Base-by-base conservation (phyloP, 257 asterid species). In the Petrea volubilis region DNA sequence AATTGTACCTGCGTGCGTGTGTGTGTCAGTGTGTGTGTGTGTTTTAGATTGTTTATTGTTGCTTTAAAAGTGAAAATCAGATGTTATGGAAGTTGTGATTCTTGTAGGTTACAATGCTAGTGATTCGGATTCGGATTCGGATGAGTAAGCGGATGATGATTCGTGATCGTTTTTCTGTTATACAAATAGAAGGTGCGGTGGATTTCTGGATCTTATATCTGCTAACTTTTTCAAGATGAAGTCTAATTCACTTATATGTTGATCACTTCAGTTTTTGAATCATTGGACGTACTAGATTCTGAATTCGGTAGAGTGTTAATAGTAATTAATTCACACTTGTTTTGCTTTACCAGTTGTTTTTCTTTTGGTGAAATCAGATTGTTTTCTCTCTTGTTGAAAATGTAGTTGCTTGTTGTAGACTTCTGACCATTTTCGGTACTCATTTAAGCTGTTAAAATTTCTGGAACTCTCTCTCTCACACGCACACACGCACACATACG, bases 101-200 rank as follows among this genome's bases (percentile, higher is more conserved):
- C 25, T 60, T 71, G 53, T 77, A 88, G 96, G 96, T 65, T 88
- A 88, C 77, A 88, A 86, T 76, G 89, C 84, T 24, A 88, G 96
- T 76, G n/a, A n/a, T n/a, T n/a, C n/a, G n/a, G 96, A 88, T 77
- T 88, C 96, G 1, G 96, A 88, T 83, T 82, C 96, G 7, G 96
- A 88, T 50, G 87, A 86, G 34, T 24, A 59, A 27, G 74, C 33
- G 13, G n/a, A n/a, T n/a, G 74, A 36, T 57, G 82, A 71, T 11
- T 74, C 83, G 60, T 84, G 86, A 85, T 71, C 40, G 13, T n/a
- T 40, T 51, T 41, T 70, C 43, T 44, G 21, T 3, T 52, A 34
- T 66, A 21, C 67, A 66, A 27, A 7, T 56, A 43, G 60, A 72
- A 68, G 73, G 85, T 74, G 56, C 67, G 79, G 68, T 47, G 41